A percentile compares a stretch with the other conserved stretches of the same genome.
These are phyloP conservation scores for Nannochloris sp. DNA, from an alignment of 139 green algal genomes.

Conservation along the genomic window DNA sequence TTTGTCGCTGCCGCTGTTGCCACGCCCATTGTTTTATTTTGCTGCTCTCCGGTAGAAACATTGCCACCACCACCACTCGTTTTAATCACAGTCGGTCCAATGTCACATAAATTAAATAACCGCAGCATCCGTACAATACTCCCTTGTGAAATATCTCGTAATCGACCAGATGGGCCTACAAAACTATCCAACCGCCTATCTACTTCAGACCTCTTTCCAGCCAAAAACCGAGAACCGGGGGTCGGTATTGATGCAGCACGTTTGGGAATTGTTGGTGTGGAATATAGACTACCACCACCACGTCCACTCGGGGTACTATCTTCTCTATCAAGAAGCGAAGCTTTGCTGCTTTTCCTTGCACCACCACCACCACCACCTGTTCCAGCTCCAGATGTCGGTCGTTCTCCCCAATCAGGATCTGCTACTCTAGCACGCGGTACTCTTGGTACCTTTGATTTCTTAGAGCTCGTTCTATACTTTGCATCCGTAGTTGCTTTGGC, in stretches of 20 bases:
- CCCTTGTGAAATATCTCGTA: conserved; percentile 22
- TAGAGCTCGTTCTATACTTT: too few relatives aligned
- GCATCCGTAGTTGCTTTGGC: background rate
- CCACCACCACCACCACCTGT: too few relatives aligned
- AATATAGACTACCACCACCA: too few relatives aligned
- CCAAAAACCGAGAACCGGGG: too few relatives aligned
- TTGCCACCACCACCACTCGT: conserved; percentile 4
- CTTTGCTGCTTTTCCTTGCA: too few relatives aligned
- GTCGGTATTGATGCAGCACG: too few relatives aligned
- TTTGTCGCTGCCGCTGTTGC: too few relatives aligned
- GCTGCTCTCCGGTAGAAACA: background rate
- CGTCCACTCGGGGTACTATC: too few relatives aligned
- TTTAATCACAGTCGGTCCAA: conserved; percentile 34
- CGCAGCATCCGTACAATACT: conserved; percentile 46
- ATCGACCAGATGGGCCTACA: conserved; percentile 33
- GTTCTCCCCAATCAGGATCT: conserved; percentile 2
- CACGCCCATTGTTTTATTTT: background rate
- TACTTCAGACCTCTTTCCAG: conserved; percentile 66
- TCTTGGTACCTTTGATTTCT: too few relatives aligned
- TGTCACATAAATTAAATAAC: conserved; percentile 90
- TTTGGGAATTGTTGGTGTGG: too few relatives aligned
- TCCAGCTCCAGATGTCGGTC: too few relatives aligned
- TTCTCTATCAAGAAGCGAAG: too few relatives aligned
- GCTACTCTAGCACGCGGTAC: background rate
- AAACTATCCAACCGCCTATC: conserved; percentile 68